phyloP scores from a whole-genome alignment of 2,329 filamentous ascomycete genomes.

The Fusarium coffeatum region DNA sequence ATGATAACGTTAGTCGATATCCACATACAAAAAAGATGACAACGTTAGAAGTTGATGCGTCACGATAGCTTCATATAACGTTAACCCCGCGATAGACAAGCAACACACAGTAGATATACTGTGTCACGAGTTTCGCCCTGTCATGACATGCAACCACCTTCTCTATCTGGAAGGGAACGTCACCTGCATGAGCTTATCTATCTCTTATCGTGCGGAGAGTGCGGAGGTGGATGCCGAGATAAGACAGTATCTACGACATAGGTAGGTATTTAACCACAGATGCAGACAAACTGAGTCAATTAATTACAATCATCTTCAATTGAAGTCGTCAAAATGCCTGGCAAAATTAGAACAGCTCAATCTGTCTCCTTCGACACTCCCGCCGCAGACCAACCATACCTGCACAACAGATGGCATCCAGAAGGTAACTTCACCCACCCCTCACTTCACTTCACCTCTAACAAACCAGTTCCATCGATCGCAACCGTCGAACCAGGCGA shows the following conservation, averaged over 20 bases:
- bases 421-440: constrained; percentile 68
- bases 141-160: constrained; percentile 23
- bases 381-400: constrained; percentile 42
- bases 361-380: constrained; percentile 45
- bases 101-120: neutral
- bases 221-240: constrained; percentile 16
- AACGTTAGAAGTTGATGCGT: neutral
- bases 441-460: neutral
- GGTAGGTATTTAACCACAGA: too few relatives aligned
- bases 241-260: neutral
- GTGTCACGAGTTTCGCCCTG: constrained; percentile 31
- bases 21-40: neutral
- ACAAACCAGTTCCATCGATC: constrained; percentile 73
- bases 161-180: constrained; percentile 29
- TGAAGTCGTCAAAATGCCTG: constrained; percentile 34
- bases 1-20: neutral
- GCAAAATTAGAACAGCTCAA: constrained; percentile 42
- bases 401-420: constrained; percentile 87
- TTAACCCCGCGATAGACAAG: neutral
- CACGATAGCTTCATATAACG: constrained; percentile 14
- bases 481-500: constrained; percentile 83
- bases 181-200: constrained; percentile 26
- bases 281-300: neutral
- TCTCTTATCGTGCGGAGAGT: constrained; percentile 34
- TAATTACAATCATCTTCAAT: too few relatives aligned